Percentiles rank a stretch among this genome's conserved stretches.
These are phyloP conservation scores for Colletotrichum neosansevieriae DNA, from an alignment of 2,329 filamentous ascomycete genomes.

Conservation along the genomic window DNA sequence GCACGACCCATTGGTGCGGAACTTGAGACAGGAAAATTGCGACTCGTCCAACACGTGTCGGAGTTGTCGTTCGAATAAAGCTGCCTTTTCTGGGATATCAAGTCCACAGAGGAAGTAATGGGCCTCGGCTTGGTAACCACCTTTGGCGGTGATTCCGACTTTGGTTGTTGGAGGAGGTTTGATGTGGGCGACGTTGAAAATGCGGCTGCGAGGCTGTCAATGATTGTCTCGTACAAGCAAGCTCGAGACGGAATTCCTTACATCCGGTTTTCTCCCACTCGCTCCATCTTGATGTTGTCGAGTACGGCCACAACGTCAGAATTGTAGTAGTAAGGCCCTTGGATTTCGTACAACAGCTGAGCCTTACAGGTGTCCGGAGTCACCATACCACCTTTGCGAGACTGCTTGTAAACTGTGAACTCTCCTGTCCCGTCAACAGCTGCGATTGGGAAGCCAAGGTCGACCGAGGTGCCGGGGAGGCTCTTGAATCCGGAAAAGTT, in stretches of 20 bases:
- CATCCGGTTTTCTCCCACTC: slow-evolving; percentile 54
- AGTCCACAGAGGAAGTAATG: slow-evolving; percentile 58
- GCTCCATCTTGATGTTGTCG: slow-evolving; percentile 57
- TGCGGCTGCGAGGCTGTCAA: neutral
- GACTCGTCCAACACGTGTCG: slow-evolving; percentile 50
- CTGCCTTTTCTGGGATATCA: slow-evolving; percentile 56
- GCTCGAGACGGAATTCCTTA: neutral
- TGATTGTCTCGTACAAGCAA: neutral
- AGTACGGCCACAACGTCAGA: slow-evolving; percentile 57
- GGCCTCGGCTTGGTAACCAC: slow-evolving; percentile 59
- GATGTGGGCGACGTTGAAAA: slow-evolving; percentile 43
- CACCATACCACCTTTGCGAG: slow-evolving; percentile 39
- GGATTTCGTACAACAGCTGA: slow-evolving; percentile 52
- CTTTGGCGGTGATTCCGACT: slow-evolving; percentile 57
- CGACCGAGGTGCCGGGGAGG: slow-evolving; percentile 48
- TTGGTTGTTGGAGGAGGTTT: slow-evolving; percentile 49
- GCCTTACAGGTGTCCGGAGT: slow-evolving; percentile 49
- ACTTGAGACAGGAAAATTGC: slow-evolving; percentile 50
- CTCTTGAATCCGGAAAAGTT: slow-evolving; percentile 64
- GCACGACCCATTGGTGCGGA: slow-evolving; percentile 51
- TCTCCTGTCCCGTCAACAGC: slow-evolving; percentile 59
- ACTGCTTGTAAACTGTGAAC: slow-evolving; percentile 62
- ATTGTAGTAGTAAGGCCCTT: slow-evolving; percentile 59
- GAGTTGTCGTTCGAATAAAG: slow-evolving; percentile 57
- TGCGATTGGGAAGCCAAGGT: slow-evolving; percentile 62